phyloP scores from a whole-genome alignment of 345 rosid species.

The Eutrema yunnanense region DNA sequence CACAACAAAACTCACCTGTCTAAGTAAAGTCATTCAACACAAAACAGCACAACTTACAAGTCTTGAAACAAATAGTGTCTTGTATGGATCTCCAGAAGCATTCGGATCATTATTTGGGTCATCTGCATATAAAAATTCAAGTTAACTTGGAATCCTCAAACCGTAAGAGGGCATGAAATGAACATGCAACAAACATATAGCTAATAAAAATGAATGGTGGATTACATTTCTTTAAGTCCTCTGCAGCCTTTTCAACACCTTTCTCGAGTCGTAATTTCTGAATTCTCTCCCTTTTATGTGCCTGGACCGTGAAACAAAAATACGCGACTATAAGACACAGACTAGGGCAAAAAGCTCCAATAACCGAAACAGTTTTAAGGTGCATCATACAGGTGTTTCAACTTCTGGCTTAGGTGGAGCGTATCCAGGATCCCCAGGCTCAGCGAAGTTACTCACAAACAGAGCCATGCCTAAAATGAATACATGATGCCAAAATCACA shows the following conservation, averaged over 20 bases:
- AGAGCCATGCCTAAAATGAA: constrained; percentile 66
- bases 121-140: constrained; percentile 38
- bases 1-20: neutral
- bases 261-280: constrained; percentile 68
- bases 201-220: neutral
- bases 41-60: constrained; percentile 45
- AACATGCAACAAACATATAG: neutral
- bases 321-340: neutral
- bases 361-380: neutral
- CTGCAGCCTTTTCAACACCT: constrained; percentile 73
- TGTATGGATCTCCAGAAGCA: constrained; percentile 91
- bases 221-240: constrained; percentile 71
- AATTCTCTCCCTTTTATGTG: constrained; percentile 62
- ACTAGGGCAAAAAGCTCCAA: neutral
- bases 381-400: constrained; percentile 65
- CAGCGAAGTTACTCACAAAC: constrained; percentile 72
- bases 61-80: constrained; percentile 87
- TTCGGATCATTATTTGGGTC: constrained; percentile 73
- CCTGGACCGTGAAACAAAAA: constrained; percentile 29
- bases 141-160: neutral
- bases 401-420: constrained; percentile 66
- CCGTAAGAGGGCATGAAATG: neutral
- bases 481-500: neutral
- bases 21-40: neutral
- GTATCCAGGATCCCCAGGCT: constrained; percentile 77